Evolutionary conservation across 805 yeast species (phyloP).

Genomic region (Priceomyces medius): DNA sequence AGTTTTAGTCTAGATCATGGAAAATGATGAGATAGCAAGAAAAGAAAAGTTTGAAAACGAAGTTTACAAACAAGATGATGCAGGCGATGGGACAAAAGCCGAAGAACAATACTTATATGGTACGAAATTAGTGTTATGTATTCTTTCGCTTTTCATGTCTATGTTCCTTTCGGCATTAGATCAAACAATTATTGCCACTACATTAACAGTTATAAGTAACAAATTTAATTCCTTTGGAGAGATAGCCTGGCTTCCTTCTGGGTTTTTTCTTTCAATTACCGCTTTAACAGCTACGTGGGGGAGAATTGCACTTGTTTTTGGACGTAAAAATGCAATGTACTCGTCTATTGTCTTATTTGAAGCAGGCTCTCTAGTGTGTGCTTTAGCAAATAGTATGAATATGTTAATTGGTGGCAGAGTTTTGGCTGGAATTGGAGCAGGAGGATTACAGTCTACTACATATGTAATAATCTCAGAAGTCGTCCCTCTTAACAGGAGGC

Average conservation of each 20-base stretch:
- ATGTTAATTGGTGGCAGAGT: slow-evolving; percentile 43
- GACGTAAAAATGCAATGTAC: slow-evolving; percentile 32
- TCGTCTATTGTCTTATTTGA: slow-evolving; percentile 26
- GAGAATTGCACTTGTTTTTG: slow-evolving; percentile 34
- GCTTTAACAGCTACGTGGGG: slow-evolving; percentile 39
- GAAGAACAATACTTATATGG: slow-evolving; percentile 39
- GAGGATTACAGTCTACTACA: slow-evolving; percentile 30
- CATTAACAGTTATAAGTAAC: slow-evolving; percentile 35
- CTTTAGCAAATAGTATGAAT: slow-evolving; percentile 35
- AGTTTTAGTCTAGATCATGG: no score
- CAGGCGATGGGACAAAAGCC: slow-evolving; percentile 42
- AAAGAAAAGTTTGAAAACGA: background rate
- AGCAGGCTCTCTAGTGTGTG: slow-evolving; percentile 39
- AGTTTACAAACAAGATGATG: slow-evolving; percentile 36
- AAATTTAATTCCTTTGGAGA: slow-evolving; percentile 32
- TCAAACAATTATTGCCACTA: slow-evolving; percentile 38
- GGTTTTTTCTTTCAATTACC: slow-evolving; percentile 34
- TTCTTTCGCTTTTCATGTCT: slow-evolving; percentile 27
- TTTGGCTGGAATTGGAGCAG: slow-evolving; percentile 38
- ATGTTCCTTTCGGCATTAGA: slow-evolving; percentile 38
- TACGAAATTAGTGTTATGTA: slow-evolving; percentile 20
- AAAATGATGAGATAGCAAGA: no score
- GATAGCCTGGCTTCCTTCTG: slow-evolving; percentile 40
- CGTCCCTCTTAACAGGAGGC: slow-evolving; percentile 32
- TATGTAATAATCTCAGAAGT: slow-evolving; percentile 32